phyloP scores from a whole-genome alignment of 257 asterid species.

The Echites panduratus region DNA sequence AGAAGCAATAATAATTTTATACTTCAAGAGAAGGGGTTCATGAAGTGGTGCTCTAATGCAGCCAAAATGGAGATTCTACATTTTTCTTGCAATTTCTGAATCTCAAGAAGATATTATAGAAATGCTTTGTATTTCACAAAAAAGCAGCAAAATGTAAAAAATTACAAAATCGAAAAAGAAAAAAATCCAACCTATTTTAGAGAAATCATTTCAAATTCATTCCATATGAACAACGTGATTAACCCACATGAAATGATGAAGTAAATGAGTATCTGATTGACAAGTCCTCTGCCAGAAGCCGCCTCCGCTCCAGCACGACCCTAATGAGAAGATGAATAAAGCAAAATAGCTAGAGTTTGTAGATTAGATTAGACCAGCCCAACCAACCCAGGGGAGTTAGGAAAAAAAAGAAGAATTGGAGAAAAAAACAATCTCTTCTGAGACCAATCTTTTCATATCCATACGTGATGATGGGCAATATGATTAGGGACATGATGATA shows the following conservation, averaged over 20 bases:
- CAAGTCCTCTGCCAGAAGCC: not conserved
- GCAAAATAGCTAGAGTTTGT: not conserved
- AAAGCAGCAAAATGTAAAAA: not conserved
- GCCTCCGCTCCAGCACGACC: not conserved
- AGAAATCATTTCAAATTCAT: not conserved
- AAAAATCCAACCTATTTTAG: not conserved
- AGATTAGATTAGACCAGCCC: not conserved
- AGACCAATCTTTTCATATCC: not conserved
- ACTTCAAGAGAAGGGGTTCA: not conserved
- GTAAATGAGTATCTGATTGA: not conserved
- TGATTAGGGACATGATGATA: conserved; percentile 5
- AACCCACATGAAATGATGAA: conserved; percentile 1
- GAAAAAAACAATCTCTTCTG: not conserved
- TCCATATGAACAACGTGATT: conserved; percentile 4
- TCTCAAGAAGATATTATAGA: not conserved
- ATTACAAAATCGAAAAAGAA: too few species aligned
- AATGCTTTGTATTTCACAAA: not conserved
- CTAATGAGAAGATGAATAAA: not conserved
- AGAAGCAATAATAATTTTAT: not conserved
- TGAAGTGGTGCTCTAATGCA: not conserved
- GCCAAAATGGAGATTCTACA: not conserved
- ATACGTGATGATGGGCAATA: not conserved
- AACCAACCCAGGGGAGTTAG: not conserved
- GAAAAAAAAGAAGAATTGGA: not conserved
- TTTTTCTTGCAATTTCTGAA: not conserved